Conservation (phyloP, 208 protist genomes). For the Acanthamoeba sp. region DNA sequence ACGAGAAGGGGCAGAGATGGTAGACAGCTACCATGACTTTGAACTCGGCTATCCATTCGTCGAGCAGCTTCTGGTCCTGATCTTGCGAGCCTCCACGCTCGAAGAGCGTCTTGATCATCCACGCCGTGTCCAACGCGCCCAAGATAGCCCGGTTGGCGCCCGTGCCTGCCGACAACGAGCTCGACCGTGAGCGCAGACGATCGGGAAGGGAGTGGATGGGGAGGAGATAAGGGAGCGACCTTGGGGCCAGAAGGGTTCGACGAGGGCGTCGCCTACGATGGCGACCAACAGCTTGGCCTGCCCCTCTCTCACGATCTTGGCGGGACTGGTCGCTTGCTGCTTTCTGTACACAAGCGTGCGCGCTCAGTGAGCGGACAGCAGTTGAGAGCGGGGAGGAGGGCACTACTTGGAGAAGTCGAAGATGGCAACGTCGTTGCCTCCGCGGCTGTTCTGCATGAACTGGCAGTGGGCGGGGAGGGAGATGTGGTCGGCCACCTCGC, state of each 20-base stretch:
- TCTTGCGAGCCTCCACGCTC: neutral
- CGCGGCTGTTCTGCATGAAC: conserved; percentile 42
- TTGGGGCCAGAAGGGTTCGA: conserved; percentile 76
- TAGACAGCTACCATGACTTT: conserved; percentile 38
- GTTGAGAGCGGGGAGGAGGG: neutral
- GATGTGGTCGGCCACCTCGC: conserved; percentile 64
- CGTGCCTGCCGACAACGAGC: conserved; percentile 23
- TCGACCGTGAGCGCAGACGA: no score
- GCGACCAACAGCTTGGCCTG: conserved; percentile 44
- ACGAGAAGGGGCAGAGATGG: neutral
- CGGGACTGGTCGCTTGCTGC: neutral
- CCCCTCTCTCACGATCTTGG: conserved; percentile 1
- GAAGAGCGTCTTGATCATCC: conserved; percentile 70
- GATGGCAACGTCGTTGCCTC: conserved; percentile 75
- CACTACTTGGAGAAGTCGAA: conserved; percentile 76
- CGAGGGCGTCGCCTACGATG: conserved; percentile 66
- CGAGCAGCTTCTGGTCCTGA: neutral
- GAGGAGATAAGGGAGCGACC: neutral
- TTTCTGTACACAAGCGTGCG: neutral
- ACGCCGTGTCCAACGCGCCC: conserved; percentile 67
- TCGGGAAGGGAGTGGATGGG: neutral
- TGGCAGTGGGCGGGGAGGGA: neutral
- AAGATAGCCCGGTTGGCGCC: conserved; percentile 74
- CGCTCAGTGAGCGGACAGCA: neutral
- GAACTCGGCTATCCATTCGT: conserved; percentile 3